A percentile compares a stretch with the other conserved stretches of the same genome.
These are phyloP conservation scores for Clonostachys chloroleuca DNA, from an alignment of 2,329 filamentous ascomycete genomes.

Conservation along the genomic window DNA sequence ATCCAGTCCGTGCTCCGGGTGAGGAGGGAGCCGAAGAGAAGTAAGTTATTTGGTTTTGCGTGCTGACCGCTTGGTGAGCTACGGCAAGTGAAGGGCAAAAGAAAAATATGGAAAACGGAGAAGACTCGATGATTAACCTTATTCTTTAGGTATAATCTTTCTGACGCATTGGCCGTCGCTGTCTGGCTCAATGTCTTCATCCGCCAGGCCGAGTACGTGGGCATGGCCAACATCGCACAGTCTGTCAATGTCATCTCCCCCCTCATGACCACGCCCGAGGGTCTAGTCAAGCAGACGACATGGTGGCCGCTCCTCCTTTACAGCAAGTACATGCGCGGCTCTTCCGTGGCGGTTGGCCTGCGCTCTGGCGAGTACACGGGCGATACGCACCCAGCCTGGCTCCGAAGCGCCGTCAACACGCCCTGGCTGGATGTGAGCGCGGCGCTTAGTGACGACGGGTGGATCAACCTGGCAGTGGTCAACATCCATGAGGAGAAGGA, in stretches of 20 bases:
- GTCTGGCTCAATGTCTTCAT: slow-evolving; percentile 76
- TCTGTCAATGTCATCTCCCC: slow-evolving; percentile 75
- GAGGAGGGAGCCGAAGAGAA: slow-evolving; percentile 68
- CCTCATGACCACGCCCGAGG: slow-evolving; percentile 63
- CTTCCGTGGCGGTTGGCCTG: slow-evolving; percentile 63
- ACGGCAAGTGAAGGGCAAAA: too few relatives aligned
- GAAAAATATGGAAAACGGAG: too few relatives aligned
- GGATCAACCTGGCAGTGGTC: slow-evolving; percentile 64
- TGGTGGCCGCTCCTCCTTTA: slow-evolving; percentile 74
- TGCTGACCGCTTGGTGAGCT: too few relatives aligned
- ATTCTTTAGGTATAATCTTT: slow-evolving; percentile 55
- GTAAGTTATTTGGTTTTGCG: slow-evolving; percentile 2
- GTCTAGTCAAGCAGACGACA: slow-evolving; percentile 66
- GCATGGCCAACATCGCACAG: slow-evolving; percentile 78
- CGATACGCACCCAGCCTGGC: slow-evolving; percentile 60
- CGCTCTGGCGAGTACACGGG: slow-evolving; percentile 60
- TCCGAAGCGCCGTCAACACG: slow-evolving; percentile 60
- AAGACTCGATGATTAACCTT: not conserved
- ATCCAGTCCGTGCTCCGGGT: slow-evolving; percentile 66
- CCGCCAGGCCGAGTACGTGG: slow-evolving; percentile 64
- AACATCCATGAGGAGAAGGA: slow-evolving; percentile 62
- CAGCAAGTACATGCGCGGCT: slow-evolving; percentile 62
- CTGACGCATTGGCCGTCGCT: slow-evolving; percentile 70
- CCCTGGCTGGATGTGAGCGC: slow-evolving; percentile 69
- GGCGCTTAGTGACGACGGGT: slow-evolving; percentile 50